Evolutionary conservation across 352 stramenopile genomes (phyloP).

Genomic region (Pythium diclinum): DNA sequence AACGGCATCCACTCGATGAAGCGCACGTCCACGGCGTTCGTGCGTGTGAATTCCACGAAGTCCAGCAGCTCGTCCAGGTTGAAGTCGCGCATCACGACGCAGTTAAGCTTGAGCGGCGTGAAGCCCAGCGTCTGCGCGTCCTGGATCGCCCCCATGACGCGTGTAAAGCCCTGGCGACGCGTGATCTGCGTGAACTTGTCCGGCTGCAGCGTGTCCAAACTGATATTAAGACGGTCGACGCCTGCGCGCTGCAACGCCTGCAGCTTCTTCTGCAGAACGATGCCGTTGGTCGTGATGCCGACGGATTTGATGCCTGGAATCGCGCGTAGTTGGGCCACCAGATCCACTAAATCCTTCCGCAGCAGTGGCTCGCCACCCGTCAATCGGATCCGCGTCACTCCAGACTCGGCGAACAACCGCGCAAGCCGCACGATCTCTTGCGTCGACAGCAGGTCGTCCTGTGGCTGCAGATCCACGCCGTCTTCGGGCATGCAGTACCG

Average conservation of each 20-base stretch:
- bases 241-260: conserved; percentile 74
- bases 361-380: conserved; percentile 93
- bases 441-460: conserved; percentile 77
- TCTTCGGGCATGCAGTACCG: conserved; percentile 97
- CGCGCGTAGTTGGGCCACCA: conserved; percentile 45
- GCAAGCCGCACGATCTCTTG: conserved; percentile 91
- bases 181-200: conserved; percentile 94
- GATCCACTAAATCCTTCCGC: conserved; percentile 48
- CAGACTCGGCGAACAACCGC: conserved; percentile 83
- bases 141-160: conserved; percentile 85
- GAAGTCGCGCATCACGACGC: conserved; percentile 94
- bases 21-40: conserved; percentile 89
- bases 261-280: conserved; percentile 88
- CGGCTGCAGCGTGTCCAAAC: conserved; percentile 92
- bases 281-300: conserved; percentile 96
- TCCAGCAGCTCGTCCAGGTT: conserved; percentile 94
- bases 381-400: conserved; percentile 92
- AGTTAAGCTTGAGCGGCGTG: conserved; percentile 95
- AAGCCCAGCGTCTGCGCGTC: conserved; percentile 55
- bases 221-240: conserved; percentile 93
- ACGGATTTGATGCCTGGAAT: conserved; percentile 79
- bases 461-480: conserved; percentile 85
- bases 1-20: conserved; percentile 99
- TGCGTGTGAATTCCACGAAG: conserved; percentile 92
- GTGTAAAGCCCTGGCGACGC: conserved; percentile 82